Base-by-base conservation (phyloP, 108 stramenopile species). In the Craspedostauros australis region DNA sequence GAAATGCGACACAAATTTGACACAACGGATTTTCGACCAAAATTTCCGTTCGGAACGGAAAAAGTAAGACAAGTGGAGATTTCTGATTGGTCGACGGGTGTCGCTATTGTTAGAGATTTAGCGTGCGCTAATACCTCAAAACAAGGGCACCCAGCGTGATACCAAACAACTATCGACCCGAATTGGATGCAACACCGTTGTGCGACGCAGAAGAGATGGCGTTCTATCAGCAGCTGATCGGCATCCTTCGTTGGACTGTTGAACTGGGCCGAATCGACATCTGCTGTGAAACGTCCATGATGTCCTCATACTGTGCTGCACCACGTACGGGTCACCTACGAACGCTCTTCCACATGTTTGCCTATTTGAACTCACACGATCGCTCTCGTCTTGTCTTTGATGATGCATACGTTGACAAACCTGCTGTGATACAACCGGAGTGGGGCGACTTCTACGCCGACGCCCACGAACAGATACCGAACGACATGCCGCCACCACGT, bases 241-340 rank as follows among this genome's bases (percentile, higher is more conserved):
- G 70, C 7, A 28, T 72, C 1, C n/a, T 70, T 1, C 50, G 68
- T n/a, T 78, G 72, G 72, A 55, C 60, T 46, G 68, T 73, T 25
- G 68, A 78, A 36, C 22, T 74, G 1, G 65, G 73, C 23, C 33
- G 69, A 15, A 38, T 70, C 5, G 68, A 79, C 55, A 71, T 79
- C 28, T 24, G 18, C 14, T 36, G 37, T 21, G 68, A 70, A 45
- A 61, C 63, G 0, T 73, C 72, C n/a, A n/a, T n/a, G n/a, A n/a
- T n/a, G n/a, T n/a, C n/a, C n/a, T n/a, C n/a, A n/a, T n/a, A n/a
- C n/a, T n/a, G n/a, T n/a, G n/a, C n/a, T n/a, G n/a, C n/a, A n/a
- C n/a, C n/a, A n/a, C n/a, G n/a, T n/a, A n/a, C 29, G 50, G 66
- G 55, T 21, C 72, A 73, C 33, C 25, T 79, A 4, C 58, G 67